These are phyloP conservation scores for Dothideomycetes sp. DNA, from an alignment of 2,329 filamentous ascomycete species.

Conservation along the genomic window DNA sequence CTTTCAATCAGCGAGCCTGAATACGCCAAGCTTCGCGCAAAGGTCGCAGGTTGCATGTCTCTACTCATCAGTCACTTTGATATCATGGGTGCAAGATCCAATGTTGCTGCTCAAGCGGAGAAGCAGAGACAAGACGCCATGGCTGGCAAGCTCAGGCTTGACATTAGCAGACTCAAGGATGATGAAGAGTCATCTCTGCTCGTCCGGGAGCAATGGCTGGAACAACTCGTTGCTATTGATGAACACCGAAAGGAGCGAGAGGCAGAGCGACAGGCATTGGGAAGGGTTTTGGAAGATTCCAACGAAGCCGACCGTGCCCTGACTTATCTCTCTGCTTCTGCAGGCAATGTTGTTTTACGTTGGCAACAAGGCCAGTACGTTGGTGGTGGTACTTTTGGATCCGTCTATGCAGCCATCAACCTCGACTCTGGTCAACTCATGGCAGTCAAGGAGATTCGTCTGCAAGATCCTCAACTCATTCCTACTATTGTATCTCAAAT, in stretches of 20 bases:
- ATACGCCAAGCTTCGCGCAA: conserved; percentile 69
- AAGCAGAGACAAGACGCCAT: conserved; percentile 77
- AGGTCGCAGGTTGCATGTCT: conserved; percentile 95
- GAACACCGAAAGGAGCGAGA: conserved; percentile 67
- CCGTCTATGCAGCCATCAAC: conserved; percentile 95
- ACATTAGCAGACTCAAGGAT: conserved; percentile 61
- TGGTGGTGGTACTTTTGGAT: conserved; percentile 92
- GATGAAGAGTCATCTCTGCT: conserved; percentile 76
- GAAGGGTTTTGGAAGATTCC: conserved; percentile 81
- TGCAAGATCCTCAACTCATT: conserved; percentile 93
- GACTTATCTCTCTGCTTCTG: conserved; percentile 84
- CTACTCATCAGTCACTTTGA: conserved; percentile 96
- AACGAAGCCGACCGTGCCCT: conserved; percentile 94
- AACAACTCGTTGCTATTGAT: conserved; percentile 66
- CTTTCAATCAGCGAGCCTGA: conserved; percentile 82
- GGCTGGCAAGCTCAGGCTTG: conserved; percentile 64
- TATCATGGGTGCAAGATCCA: conserved; percentile 94
- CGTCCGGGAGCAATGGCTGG: conserved; percentile 64
- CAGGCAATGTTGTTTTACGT: conserved; percentile 87
- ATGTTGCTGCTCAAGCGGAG: conserved; percentile 84
- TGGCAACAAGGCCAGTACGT: conserved; percentile 99
- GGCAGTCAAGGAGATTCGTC: conserved; percentile 96
- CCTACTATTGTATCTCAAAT: conserved; percentile 91
- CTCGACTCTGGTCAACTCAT: conserved; percentile 91
- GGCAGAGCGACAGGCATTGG: conserved; percentile 75